Evolutionary conservation across 768 basidiomycete species (phyloP), one percentile per base, ranked within the genome.

Genomic region (Serendipita vermifera): DNA sequence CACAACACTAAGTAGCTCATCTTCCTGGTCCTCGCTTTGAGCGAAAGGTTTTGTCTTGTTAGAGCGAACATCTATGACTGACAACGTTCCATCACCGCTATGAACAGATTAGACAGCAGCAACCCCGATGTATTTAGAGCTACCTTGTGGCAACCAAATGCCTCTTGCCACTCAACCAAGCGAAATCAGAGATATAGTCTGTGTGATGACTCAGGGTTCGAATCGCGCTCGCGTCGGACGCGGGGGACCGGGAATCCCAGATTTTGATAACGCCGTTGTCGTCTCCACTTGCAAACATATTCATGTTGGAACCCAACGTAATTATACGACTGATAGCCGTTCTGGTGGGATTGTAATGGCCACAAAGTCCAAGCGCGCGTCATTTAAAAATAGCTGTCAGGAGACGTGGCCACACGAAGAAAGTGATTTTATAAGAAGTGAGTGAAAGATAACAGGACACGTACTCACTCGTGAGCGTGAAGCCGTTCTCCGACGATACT

Each of bases 241-340:
- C 11, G 24, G 38, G 38, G 31, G 5, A 29, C 3, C 24, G 55
- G 22, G 26, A 35, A 39, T 26, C 27, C 61, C 72, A 53, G 53
- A 87, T 90, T 77, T 94, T 94, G 67, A 97, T 81, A 22, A 91
- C 81, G 32, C 93, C 93, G 55, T 93, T 90, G 65, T 97, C 93
- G 66, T 96, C 93, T 15, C 93, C 93, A 5, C 87, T 90, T 17
- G 81, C 80, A 14, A 94, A 67, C 56, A 90, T 69, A 67, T 85
- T 79, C 3, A 83, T 78, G 61, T 79, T 76, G 38, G 89, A 68
- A 60, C 74, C 73, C 62, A 82, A 31, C 7, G 17, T 31, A 24
- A 29, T 82, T 33, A 96, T 77, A 58, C 92, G 86, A 66, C 94
- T 96, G 59, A 97, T 85, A 6, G 92, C 78, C 24, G 81, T 78